Evolutionary conservation across 1,284 basidiomycete genomes (phyloP), one percentile per base, ranked within the genome.

Genomic region (Cryptococcus amylolentus): DNA sequence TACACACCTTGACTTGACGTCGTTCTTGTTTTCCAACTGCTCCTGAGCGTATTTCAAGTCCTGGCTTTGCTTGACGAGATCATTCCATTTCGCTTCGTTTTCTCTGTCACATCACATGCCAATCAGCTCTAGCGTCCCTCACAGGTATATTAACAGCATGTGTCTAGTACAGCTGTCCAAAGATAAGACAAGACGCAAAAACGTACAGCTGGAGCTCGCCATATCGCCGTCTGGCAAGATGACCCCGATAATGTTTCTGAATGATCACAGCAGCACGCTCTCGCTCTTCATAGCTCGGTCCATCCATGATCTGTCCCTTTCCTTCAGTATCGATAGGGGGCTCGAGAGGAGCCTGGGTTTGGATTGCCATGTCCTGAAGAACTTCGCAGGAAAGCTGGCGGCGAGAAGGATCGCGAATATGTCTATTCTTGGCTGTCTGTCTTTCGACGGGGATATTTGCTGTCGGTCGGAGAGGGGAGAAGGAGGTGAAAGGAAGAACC

Each of bases 11-110:
- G 67, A 66, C n/a, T 44, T 46, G 23, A 68, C 63, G 51, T 71
- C 69, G 49, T 71, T 69, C 55, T 65, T 60, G 48, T 69, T 69
- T n/a, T 61, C 61, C 20, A 69, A 52, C 48, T 69, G 67, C 37
- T 60, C 58, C 28, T 57, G 31, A 1, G 61, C 59, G 28, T 65
- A 64, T 9, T 41, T 54, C 48, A 54, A 43, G 35, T 64, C 61
- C 5, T 59, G 58, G 7, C 55, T 56, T 18, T 60, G 55, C 41
- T 67, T 67, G 20, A 68, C 49, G 9, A 69, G 51, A 38, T 71
- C 68, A 28, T 69, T 58, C 69, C 69, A 71, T 53, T 65, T 49
- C 5, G 62, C 64, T 14, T 65, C 63, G 20, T 51, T 52, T 23
- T 62, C 26, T 35, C 43, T 54, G 16, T 18, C 35, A 27, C 27